These are phyloP conservation scores for Hypoxylon fuscum DNA, from an alignment of 495 filamentous ascomycete species.

Conservation along the genomic window DNA sequence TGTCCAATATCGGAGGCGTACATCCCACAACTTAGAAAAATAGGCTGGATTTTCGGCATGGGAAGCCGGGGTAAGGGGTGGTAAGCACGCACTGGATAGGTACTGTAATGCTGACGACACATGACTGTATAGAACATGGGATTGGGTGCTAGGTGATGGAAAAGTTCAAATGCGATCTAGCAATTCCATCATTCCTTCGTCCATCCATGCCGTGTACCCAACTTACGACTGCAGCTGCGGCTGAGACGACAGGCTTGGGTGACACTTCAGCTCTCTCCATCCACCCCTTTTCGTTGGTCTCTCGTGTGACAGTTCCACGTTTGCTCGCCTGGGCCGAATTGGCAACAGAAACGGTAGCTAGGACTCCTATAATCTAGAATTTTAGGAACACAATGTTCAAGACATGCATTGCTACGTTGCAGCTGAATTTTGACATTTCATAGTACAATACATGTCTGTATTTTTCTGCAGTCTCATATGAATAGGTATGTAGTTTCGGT, in stretches of 20 bases:
- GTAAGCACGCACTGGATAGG: constrained; percentile 27
- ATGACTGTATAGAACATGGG: too few species aligned
- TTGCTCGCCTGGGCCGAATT: constrained; percentile 24
- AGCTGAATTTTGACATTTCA: too few species aligned
- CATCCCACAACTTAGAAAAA: too few species aligned
- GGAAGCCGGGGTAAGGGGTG: constrained; percentile 8
- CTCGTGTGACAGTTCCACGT: constrained; percentile 22
- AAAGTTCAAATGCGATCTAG: constrained; percentile 28
- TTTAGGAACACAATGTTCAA: constrained; percentile 26
- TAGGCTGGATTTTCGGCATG: constrained; percentile 15
- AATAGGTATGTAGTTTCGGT: too few species aligned
- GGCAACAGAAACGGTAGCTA: not conserved
- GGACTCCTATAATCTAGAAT: constrained; percentile 1
- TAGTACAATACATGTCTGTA: not conserved
- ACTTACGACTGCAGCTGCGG: constrained; percentile 13
- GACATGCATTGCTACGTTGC: constrained; percentile 29
- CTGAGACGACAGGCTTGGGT: constrained; percentile 30
- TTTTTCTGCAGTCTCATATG: not conserved
- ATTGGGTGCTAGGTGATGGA: too few species aligned
- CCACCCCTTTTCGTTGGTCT: constrained; percentile 5
- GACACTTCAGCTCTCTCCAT: constrained; percentile 23
- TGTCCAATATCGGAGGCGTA: too few species aligned
- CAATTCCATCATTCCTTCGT: constrained; percentile 3
- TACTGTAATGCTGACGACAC: constrained; percentile 34
- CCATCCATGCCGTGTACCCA: constrained; percentile 17